Base-by-base conservation (phyloP, 2,329 filamentous ascomycete species). In the Alternaria hordeiaustralica region DNA sequence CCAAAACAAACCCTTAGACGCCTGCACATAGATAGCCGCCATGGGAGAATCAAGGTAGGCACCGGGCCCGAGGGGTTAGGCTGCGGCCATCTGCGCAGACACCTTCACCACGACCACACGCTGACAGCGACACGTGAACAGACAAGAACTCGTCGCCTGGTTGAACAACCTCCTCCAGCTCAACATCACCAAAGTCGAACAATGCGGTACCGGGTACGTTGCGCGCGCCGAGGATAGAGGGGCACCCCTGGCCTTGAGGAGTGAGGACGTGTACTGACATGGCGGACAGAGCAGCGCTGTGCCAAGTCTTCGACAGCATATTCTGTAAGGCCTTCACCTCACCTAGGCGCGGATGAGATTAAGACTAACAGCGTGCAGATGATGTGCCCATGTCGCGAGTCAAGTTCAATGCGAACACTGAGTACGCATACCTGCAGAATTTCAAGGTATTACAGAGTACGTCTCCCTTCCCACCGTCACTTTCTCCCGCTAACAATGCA, bases 301-400 rank as follows among this genome's bases (percentile, higher is more conserved):
- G 96, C 85, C 96, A 99, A 84, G 89, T 99, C 76, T 97, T 97
- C 82, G 96, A 99, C 85, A 97, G 94, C 82, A 97, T 99, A 85
- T 98, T 94, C 86, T 89, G 87, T 89, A 80, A 79, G 86, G 81
- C 21, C 13, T 33, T 2, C 28, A 41, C 13, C 13, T 12, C 4
- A 20, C 7, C 30, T 20, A 28, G 23, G 20, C 25, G 11, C 6
- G 11, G 44, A 46, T 28, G 15, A 25, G 55, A 36, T 60, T 56
- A 53, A 47, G 44, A 20, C 25, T 58, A 59, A 65, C 63, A 63
- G 56, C 33, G 59, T 46, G 55, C 67, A 89, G 87, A 89, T 84
- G 96, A 99, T 81, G 87, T 98, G 33, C 94, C 95, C 71, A 98
- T 99, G 96, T 86, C 89, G 70, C 90, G 93, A 73, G 95, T 99